These are phyloP conservation scores for Penicillium canescens DNA, from an alignment of 495 filamentous ascomycete genomes.

Conservation along the genomic window DNA sequence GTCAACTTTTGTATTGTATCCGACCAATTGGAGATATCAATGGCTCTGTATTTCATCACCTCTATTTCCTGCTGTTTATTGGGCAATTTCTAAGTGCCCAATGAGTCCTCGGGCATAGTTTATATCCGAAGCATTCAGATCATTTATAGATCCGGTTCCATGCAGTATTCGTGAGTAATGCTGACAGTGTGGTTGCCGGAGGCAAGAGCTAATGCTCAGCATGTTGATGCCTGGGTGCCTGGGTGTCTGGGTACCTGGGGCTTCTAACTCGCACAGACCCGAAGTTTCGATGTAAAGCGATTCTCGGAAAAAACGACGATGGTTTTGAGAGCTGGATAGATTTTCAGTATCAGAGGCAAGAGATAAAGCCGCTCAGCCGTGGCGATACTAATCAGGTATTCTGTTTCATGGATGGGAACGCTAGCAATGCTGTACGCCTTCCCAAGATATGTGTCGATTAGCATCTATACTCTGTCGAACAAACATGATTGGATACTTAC, in stretches of 20 bases:
- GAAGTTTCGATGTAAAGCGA: not conserved
- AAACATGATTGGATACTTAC: not conserved
- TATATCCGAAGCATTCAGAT: too few relatives aligned
- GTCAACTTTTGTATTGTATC: too few relatives aligned
- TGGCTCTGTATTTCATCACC: too few relatives aligned
- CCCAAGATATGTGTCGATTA: not conserved
- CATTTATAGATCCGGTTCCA: too few relatives aligned
- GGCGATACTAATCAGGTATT: not conserved
- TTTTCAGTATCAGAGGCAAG: too few relatives aligned
- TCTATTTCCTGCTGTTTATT: too few relatives aligned
- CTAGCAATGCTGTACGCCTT: constrained; percentile 1
- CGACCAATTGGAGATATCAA: too few relatives aligned
- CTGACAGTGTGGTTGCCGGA: not conserved
- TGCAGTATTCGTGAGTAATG: too few relatives aligned
- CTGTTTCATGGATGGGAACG: not conserved
- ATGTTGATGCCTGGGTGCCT: not conserved
- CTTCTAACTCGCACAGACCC: not conserved
- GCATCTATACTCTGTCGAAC: not conserved
- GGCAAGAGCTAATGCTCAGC: not conserved
- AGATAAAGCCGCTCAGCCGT: not conserved
- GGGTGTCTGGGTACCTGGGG: not conserved
- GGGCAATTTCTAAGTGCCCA: too few relatives aligned
- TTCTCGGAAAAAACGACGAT: too few relatives aligned
- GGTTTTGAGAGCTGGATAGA: too few relatives aligned
- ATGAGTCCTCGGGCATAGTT: too few relatives aligned